A percentile compares a stretch with the other conserved stretches of the same genome.
phyloP scores from a whole-genome alignment of 345 rosid species.

The Atalantia buxifolia region DNA sequence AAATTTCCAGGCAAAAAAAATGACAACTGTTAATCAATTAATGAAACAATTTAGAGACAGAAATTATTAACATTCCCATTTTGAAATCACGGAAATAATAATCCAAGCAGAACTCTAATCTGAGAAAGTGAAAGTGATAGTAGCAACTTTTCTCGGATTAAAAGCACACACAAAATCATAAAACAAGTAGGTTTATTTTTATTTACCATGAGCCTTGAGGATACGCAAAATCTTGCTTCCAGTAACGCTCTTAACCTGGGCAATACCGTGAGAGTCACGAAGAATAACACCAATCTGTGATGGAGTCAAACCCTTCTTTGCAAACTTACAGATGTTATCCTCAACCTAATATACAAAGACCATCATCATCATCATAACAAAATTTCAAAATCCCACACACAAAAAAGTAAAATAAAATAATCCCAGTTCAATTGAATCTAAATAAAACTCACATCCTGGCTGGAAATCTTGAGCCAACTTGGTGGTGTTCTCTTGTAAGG shows the following conservation, averaged over 20 bases:
- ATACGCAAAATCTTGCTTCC: constrained; percentile 69
- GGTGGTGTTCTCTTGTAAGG: constrained; percentile 61
- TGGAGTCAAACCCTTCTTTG: constrained; percentile 74
- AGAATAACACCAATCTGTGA: constrained; percentile 80
- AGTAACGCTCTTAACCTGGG: constrained; percentile 66
- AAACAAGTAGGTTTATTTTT: background rate
- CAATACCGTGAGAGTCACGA: constrained; percentile 75
- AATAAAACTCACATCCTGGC: constrained; percentile 51
- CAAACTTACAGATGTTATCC: constrained; percentile 66
- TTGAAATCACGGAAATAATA: background rate
- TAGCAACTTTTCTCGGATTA: background rate
- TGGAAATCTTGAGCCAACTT: constrained; percentile 48
- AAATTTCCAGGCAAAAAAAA: background rate
- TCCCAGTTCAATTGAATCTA: background rate
- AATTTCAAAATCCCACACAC: background rate
- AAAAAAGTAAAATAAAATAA: background rate
- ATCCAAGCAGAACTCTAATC: background rate
- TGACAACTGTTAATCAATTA: background rate
- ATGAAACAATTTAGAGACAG: background rate
- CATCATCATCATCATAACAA: background rate
- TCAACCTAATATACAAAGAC: constrained; percentile 38
- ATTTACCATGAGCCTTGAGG: constrained; percentile 62
- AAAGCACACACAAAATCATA: background rate
- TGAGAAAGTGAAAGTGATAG: background rate
- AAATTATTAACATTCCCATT: background rate